Evolutionary conservation across 2,329 filamentous ascomycete genomes (phyloP), one percentile per base, ranked within the genome.

Genomic region (Penicillium sp.): DNA sequence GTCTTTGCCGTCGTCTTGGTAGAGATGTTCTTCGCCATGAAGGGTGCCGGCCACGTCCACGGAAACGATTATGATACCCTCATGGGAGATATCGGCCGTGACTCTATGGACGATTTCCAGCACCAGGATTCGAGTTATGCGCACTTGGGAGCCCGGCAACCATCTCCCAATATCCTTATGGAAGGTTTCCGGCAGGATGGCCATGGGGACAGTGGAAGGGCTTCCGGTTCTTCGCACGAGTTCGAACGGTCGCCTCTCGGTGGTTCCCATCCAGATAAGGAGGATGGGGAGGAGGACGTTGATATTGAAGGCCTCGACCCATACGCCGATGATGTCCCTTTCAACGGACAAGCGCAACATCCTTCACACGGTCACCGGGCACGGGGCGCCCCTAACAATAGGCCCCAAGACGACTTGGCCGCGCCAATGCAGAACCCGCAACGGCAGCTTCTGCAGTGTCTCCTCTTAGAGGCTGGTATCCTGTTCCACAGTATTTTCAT

Each of bases 401-500:
- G 60, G 45, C 67, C 71, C 60, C 69, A 71, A 60, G 54, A 69
- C 67, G 65, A 61, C 63, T 60, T 71, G 67, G 65, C 62, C 51
- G 15, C 73, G 75, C 63, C 79, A 74, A 39, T 69, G 72, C 84
- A 50, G 82, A 90, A 70, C 81, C 89, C 75, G 60, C 85, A 88
- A 69, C 84, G 88, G 11, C 83, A 89, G 64, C 82, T 93, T 67
- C 79, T 93, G 10, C 91, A 95, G 74, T 93, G 90, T 66, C 79
- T 94, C 48, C 82, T 95, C 25, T 84, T 95, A 2, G 91, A 94
- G 76, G 90, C 90, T 0, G 91, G 91, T 20, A 94, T 95, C 62
- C 82, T 95, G 15, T 94, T 94, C 72, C 91, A 95, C 78, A 90
- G 87, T 70, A 83, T 95, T 55, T 95, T 95, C 70, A 94, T 95